These are phyloP conservation scores for Lycium ferocissimum DNA, from an alignment of 257 asterid species.

Conservation along the genomic window DNA sequence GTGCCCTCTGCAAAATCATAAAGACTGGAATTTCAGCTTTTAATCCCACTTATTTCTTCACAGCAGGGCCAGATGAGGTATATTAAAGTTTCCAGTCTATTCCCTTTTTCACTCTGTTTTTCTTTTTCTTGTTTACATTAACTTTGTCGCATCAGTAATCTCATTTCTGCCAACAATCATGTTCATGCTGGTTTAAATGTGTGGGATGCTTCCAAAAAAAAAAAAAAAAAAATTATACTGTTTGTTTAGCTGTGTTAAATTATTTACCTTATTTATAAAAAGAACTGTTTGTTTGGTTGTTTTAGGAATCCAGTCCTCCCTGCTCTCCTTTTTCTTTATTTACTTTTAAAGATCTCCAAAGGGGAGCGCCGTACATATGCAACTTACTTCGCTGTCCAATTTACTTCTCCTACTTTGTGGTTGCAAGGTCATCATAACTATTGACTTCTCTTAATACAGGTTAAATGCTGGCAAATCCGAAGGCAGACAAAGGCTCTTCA, in stretches of 20 bases:
- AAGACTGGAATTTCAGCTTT: constrained; percentile 93
- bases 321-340: background rate
- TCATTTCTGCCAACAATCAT: background rate
- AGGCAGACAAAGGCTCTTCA: constrained; percentile 89
- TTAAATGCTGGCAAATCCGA: constrained; percentile 96
- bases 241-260: no score
- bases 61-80: constrained; percentile 99
- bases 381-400: background rate
- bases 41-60: constrained; percentile 88
- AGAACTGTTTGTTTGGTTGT: background rate
- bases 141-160: background rate
- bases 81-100: background rate
- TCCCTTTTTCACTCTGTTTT: background rate
- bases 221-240: no score
- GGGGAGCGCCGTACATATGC: constrained; percentile 1
- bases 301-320: background rate
- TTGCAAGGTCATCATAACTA: background rate
- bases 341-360: background rate
- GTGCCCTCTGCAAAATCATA: constrained; percentile 86
- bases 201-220: background rate
- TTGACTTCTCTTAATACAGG: constrained; percentile 52
- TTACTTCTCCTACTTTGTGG: constrained; percentile 21
- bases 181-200: constrained; percentile 6
- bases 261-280: no score
- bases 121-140: background rate